phyloP scores from a whole-genome alignment of 139 green algal species.

The Desmodesmus armatus region DNA sequence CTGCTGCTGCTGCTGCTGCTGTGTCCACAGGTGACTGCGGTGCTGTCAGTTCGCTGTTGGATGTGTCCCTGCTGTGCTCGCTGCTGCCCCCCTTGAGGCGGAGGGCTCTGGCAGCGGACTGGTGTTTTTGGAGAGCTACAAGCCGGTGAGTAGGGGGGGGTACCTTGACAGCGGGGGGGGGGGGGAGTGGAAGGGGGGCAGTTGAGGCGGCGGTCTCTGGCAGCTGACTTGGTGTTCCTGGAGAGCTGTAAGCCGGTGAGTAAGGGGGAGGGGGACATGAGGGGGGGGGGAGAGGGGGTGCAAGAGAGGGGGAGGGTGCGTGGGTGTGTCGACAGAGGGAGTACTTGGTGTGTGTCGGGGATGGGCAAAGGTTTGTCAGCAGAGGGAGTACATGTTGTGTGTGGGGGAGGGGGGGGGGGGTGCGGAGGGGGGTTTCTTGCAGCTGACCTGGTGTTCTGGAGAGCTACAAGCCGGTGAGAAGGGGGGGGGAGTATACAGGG shows the following conservation, averaged over 20 bases:
- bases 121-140: slow-evolving; percentile 46
- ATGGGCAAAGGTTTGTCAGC: neutral
- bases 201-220: neutral
- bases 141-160: neutral
- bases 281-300: too few relatives aligned
- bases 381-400: neutral
- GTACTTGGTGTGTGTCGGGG: too few relatives aligned
- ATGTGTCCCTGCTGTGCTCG: neutral
- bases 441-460: neutral
- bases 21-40: slow-evolving; percentile 26
- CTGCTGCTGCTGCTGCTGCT: neutral
- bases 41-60: slow-evolving; percentile 45
- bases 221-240: neutral
- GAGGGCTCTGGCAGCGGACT: neutral
- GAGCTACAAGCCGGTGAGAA: slow-evolving; percentile 5
- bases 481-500: neutral
- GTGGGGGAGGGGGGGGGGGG: too few relatives aligned
- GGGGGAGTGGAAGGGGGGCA: too few relatives aligned
- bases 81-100: neutral
- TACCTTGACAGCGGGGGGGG: neutral
- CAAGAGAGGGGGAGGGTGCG: too few relatives aligned
- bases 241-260: neutral
- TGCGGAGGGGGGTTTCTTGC: too few relatives aligned
- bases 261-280: neutral
- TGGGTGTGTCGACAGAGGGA: too few relatives aligned